Conservation (phyloP, 202 grass and related monocot genomes). For the Carex sylvatica region DNA sequence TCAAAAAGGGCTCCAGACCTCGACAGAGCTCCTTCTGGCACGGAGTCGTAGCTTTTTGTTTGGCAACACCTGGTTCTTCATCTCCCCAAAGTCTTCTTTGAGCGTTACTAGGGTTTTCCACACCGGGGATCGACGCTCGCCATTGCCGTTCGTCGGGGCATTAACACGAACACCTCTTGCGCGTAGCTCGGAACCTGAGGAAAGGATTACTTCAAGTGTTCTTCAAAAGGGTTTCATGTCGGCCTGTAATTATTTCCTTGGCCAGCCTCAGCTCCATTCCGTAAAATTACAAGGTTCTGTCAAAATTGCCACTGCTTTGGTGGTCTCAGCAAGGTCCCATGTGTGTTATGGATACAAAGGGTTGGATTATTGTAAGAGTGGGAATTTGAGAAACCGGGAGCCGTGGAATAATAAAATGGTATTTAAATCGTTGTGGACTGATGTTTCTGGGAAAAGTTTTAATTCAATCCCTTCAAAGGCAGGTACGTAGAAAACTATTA, state of each 20-base stretch:
- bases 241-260: constrained; percentile 45
- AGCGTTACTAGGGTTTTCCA: constrained; percentile 48
- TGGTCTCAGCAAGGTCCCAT: constrained; percentile 25
- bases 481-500: neutral
- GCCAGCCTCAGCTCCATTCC: constrained; percentile 43
- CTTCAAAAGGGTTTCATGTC: constrained; percentile 63
- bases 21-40: constrained; percentile 50
- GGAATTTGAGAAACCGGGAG: constrained; percentile 46
- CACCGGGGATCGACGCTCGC: constrained; percentile 41
- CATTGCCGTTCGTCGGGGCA: constrained; percentile 35
- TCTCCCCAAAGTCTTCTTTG: constrained; percentile 40
- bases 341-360: constrained; percentile 58
- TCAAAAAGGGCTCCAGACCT: constrained; percentile 42
- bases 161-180: constrained; percentile 40
- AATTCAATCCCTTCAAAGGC: constrained; percentile 44
- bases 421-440: constrained; percentile 54
- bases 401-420: constrained; percentile 43
- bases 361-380: constrained; percentile 44
- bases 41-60: constrained; percentile 75
- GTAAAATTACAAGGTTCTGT: constrained; percentile 35
- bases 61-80: constrained; percentile 81
- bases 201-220: constrained; percentile 27
- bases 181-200: constrained; percentile 1
- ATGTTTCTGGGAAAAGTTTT: constrained; percentile 31
- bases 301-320: constrained; percentile 6